Base-by-base conservation (phyloP, 2,329 filamentous ascomycete genomes). In the Colletotrichum phormii region DNA sequence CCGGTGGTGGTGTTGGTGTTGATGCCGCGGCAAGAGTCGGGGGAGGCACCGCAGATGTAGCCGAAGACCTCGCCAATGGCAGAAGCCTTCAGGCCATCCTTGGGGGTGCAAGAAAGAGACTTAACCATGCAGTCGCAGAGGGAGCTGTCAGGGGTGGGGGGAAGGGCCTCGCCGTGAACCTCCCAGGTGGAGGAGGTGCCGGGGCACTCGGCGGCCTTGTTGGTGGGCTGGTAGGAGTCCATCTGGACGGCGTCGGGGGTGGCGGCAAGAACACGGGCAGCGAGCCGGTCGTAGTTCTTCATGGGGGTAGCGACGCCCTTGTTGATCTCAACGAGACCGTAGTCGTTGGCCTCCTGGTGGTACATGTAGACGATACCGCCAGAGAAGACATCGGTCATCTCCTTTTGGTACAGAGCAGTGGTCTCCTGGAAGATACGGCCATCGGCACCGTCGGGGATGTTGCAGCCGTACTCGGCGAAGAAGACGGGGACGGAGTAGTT, bases 321-420 rank as follows among this genome's bases (percentile, higher is more conserved):
- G 75, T 37, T 75, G 73, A 94, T 81, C 72, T 88, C 83, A 73
- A 95, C 92, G 57, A 98, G 89, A 84, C 93, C 97, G 80, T 94
- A 99, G 82, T 98, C 87, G 86, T 98, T 98, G 64, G 80, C 85
- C 83, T 98, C 95, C 86, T 98, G 89, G 86, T 95, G 96, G 88
- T 97, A 99, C 95, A 98, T 97, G 90, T 98, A 99, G 82, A 98
- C 95, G 77, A 99, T 98, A 84, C 96, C 97, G 78, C 97, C 97
- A 69, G 94, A 97, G 91, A 97, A 97, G 80, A 98, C 94, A 11
- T 84, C 83, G 33, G 91, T 93, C 97, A 99, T 99, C 73, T 95
- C 81, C 72, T 87, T 81, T 65, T 92, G 91, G 85, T 94, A 99
- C 11, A 99, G 90, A 66, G 93, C 92, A 57, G 85, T 87, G 55